Percentiles rank a stretch among this genome's conserved stretches.
Conservation (phyloP, 768 basidiomycete genomes). For the Pleurotus eryngii region DNA sequence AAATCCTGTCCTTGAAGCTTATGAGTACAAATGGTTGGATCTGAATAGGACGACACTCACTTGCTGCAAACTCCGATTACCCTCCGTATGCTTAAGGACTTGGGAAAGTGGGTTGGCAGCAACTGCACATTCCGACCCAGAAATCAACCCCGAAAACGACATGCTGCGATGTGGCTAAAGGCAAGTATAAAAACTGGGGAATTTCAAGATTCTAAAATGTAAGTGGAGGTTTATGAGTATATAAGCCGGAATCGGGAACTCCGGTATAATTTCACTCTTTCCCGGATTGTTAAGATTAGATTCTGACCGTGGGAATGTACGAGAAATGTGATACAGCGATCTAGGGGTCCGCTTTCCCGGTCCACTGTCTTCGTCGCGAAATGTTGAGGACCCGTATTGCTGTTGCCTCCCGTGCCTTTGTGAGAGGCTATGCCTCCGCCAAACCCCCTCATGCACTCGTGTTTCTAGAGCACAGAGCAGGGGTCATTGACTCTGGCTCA, state of each 20-base stretch:
- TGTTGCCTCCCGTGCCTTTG: constrained; percentile 6
- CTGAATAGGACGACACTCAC: constrained; percentile 34
- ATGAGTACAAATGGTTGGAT: constrained; percentile 7
- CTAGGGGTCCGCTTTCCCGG: not conserved
- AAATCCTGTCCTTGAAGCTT: constrained; percentile 60
- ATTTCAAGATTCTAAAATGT: not conserved
- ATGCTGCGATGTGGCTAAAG: constrained; percentile 31
- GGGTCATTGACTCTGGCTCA: constrained; percentile 78
- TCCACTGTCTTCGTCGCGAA: not conserved
- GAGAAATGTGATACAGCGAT: not conserved
- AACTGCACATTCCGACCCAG: constrained; percentile 86
- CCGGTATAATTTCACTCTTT: not conserved
- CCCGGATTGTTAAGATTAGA: not conserved
- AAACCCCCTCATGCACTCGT: constrained; percentile 73
- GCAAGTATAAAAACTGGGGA: not conserved
- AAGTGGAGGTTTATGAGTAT: not conserved
- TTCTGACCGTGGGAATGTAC: not conserved
- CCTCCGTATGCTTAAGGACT: constrained; percentile 86
- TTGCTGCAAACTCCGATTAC: constrained; percentile 77
- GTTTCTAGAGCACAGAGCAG: constrained; percentile 85
- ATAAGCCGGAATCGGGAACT: constrained; percentile 7
- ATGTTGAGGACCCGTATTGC: constrained; percentile 8
- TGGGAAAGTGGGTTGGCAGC: constrained; percentile 84
- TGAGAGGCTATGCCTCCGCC: constrained; percentile 56
- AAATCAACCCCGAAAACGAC: constrained; percentile 78